These are phyloP conservation scores for Aschersonia sp. DNA, from an alignment of 2,329 filamentous ascomycete genomes.

Conservation along the genomic window DNA sequence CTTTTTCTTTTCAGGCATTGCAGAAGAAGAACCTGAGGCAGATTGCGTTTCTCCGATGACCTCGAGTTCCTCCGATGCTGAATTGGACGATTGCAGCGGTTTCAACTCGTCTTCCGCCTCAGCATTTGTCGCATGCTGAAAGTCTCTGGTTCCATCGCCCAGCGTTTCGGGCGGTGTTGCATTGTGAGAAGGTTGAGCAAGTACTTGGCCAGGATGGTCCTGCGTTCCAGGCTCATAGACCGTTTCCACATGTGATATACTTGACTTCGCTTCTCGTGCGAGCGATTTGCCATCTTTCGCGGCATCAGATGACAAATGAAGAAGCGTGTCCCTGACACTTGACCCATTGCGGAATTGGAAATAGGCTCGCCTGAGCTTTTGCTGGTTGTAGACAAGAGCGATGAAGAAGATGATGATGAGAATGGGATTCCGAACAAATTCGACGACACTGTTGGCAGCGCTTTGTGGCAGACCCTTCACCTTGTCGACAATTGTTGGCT, in stretches of 20 bases:
- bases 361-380: constrained; percentile 27
- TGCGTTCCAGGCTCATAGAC: neutral
- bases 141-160: neutral
- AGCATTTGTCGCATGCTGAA: neutral
- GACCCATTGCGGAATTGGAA: constrained; percentile 17
- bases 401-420: constrained; percentile 30
- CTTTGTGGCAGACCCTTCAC: constrained; percentile 35
- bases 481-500: constrained; percentile 30
- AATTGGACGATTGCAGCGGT: neutral
- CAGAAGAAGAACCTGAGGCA: neutral
- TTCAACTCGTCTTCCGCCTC: neutral
- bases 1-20: constrained; percentile 41
- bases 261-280: neutral
- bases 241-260: neutral
- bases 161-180: no score
- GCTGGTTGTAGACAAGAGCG: constrained; percentile 27
- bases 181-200: no score
- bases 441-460: constrained; percentile 33
- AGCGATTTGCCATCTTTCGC: neutral
- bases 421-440: constrained; percentile 41
- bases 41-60: neutral
- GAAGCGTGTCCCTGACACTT: constrained; percentile 12
- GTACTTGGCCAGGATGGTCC: no score
- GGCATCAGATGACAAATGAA: constrained; percentile 2
- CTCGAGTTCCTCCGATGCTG: neutral